Conservation (phyloP, 2,329 filamentous ascomycete species). For the Dothistroma septosporum region DNA sequence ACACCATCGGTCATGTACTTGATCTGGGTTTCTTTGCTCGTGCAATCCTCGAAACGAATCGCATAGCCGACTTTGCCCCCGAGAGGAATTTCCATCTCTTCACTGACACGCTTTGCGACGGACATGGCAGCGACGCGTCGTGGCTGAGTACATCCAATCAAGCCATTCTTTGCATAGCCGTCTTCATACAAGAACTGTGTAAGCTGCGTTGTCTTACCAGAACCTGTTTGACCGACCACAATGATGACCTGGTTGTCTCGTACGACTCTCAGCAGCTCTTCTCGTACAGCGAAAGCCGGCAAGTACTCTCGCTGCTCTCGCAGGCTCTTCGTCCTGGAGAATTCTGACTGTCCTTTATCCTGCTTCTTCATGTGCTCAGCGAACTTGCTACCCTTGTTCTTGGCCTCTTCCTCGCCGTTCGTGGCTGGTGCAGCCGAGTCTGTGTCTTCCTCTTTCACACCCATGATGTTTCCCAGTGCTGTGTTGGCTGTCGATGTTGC, state of each 20-base stretch:
- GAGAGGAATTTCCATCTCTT: conserved; percentile 94
- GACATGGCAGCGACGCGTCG: conserved; percentile 97
- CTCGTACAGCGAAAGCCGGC: conserved; percentile 91
- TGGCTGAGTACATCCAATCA: conserved; percentile 96
- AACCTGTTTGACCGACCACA: conserved; percentile 94
- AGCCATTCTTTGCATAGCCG: conserved; percentile 78
- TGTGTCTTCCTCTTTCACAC: conserved; percentile 81
- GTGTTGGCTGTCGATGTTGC: conserved; percentile 92
- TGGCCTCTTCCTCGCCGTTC: conserved; percentile 59
- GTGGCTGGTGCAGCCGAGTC: conserved; percentile 71
- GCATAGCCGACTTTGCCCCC: conserved; percentile 90
- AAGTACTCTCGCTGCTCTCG: conserved; percentile 88
- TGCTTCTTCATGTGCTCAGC: conserved; percentile 84
- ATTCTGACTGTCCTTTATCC: conserved; percentile 76
- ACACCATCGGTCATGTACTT: conserved; percentile 99
- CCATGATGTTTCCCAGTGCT: conserved; percentile 89
- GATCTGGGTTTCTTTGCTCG: conserved; percentile 88
- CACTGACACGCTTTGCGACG: conserved; percentile 93
- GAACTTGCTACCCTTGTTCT: conserved; percentile 70
- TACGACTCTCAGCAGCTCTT: conserved; percentile 86
- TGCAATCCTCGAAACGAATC: conserved; percentile 97
- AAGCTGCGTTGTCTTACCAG: conserved; percentile 94
- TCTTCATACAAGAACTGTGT: conserved; percentile 96
- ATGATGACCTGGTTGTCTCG: conserved; percentile 96
- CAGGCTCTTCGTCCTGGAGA: conserved; percentile 87